Conservation (phyloP, 23 red algal species). For the Gracilaria domingensis region DNA sequence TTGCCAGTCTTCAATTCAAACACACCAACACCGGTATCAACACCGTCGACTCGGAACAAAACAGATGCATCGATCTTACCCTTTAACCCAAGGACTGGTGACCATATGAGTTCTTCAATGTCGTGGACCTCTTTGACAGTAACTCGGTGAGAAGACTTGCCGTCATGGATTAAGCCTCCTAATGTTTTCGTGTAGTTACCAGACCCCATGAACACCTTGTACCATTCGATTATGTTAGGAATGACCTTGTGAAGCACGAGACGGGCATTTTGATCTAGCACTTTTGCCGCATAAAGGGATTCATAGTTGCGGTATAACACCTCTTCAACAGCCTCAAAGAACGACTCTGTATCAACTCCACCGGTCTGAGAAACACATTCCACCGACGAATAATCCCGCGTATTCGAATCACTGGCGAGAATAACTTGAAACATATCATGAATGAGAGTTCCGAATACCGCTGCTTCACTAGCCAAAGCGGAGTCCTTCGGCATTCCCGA, state of each 20-base stretch:
- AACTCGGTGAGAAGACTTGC: constrained; percentile 34
- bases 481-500: constrained; percentile 15
- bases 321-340: constrained; percentile 57
- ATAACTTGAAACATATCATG: constrained; percentile 79
- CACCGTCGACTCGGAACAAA: constrained; percentile 28
- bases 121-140: constrained; percentile 57
- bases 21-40: constrained; percentile 38
- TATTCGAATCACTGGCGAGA: constrained; percentile 37
- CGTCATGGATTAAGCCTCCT: neutral
- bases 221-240: constrained; percentile 72
- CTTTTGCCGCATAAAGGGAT: constrained; percentile 56
- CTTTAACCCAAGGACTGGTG: constrained; percentile 91
- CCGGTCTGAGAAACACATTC: constrained; percentile 27
- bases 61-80: constrained; percentile 94
- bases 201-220: constrained; percentile 16
- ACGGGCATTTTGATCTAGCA: constrained; percentile 34
- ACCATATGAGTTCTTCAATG: constrained; percentile 95
- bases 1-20: constrained; percentile 85
- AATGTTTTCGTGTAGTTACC: constrained; percentile 11
- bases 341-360: constrained; percentile 20
- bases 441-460: constrained; percentile 78
- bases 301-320: constrained; percentile 41
- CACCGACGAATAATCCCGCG: constrained; percentile 3
- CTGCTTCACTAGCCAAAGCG: constrained; percentile 43
- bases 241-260: constrained; percentile 60